A percentile compares a stretch with the other conserved stretches of the same genome.
Evolutionary conservation across 2,329 filamentous ascomycete genomes (phyloP).

Genomic region (Epichloe bromicola): DNA sequence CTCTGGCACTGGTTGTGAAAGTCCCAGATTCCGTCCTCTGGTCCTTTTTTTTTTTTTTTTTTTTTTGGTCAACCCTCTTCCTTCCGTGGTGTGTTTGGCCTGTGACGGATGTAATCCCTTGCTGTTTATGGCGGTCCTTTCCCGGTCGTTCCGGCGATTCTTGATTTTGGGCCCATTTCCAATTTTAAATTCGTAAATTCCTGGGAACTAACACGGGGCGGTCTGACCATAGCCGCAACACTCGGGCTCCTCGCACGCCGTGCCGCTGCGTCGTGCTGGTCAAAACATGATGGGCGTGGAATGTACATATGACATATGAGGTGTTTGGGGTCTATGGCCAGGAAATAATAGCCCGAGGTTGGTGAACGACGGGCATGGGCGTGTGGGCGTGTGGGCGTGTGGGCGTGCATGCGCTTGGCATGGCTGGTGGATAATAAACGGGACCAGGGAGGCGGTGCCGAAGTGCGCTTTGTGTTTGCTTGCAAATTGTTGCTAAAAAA

Average conservation of each 20-base stretch:
- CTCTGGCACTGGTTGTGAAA: no score
- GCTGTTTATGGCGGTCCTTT: no score
- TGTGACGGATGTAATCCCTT: no score
- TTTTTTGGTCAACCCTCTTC: no score
- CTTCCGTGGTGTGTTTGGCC: no score
- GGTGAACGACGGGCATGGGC: background rate
- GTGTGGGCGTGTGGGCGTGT: background rate
- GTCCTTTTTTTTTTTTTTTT: no score
- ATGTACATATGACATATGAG: background rate
- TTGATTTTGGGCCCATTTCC: no score
- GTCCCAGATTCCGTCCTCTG: no score
- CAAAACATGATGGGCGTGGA: background rate
- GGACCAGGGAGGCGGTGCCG: background rate
- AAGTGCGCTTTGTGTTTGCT: background rate
- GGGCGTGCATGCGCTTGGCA: background rate
- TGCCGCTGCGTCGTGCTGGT: background rate
- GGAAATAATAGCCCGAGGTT: background rate
- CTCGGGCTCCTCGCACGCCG: constrained; percentile 2
- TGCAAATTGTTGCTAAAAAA: background rate
- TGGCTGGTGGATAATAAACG: background rate
- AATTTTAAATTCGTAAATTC: no score
- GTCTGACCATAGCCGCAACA: background rate
- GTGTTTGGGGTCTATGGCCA: background rate
- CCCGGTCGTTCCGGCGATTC: no score
- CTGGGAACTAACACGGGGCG: background rate